phyloP scores from a whole-genome alignment of 176 grass and related monocot species.

The Puya raimondii region DNA sequence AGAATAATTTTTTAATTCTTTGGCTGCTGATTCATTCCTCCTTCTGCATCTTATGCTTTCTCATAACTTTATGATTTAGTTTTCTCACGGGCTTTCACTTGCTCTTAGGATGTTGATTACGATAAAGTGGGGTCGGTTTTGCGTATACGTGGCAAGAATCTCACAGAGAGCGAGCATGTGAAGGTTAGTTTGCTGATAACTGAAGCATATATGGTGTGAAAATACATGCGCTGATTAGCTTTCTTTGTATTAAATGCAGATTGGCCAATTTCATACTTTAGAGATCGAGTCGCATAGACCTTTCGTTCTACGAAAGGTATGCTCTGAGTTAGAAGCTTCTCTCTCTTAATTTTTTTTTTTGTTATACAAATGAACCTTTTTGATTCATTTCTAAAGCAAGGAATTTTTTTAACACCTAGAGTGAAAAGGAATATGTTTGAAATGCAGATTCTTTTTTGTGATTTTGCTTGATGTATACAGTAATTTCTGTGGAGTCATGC shows the following conservation, averaged over 20 bases:
- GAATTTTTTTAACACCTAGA: too few relatives aligned
- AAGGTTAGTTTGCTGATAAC: slow-evolving; percentile 39
- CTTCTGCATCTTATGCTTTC: not conserved
- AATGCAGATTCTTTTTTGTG: not conserved
- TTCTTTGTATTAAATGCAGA: slow-evolving; percentile 31
- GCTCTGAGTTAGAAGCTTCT: slow-evolving; percentile 1
- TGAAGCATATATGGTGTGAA: not conserved
- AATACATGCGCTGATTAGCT: not conserved
- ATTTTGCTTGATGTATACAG: not conserved
- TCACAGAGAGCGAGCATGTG: slow-evolving; percentile 78
- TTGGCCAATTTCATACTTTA: slow-evolving; percentile 91
- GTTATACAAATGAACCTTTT: not conserved
- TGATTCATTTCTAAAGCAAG: too few relatives aligned
- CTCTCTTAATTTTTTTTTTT: slow-evolving; percentile 2
- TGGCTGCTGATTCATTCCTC: not conserved
- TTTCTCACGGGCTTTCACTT: slow-evolving; percentile 13
- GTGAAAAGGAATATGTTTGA: too few relatives aligned
- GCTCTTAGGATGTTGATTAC: slow-evolving; percentile 70
- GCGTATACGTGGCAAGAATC: slow-evolving; percentile 83
- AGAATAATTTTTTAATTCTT: not conserved
- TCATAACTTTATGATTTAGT: not conserved
- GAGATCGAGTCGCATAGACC: slow-evolving; percentile 75
- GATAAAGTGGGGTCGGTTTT: slow-evolving; percentile 79
- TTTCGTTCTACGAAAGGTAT: slow-evolving; percentile 80
- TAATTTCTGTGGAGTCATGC: too few relatives aligned